Base-by-base conservation (phyloP, 202 grass and related monocot genomes). In the Zizania palustris region DNA sequence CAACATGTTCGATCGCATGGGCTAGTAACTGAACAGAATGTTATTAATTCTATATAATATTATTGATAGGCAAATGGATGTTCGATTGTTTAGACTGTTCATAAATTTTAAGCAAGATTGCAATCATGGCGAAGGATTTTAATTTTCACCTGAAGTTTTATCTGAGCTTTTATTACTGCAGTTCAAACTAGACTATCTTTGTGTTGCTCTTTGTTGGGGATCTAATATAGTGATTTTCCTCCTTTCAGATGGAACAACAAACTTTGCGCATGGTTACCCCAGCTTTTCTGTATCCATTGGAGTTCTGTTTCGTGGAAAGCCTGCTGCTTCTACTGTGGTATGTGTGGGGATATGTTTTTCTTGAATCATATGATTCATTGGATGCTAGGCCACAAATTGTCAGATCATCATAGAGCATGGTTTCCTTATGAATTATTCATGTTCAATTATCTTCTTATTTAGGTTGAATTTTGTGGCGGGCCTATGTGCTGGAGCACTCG, bases 221-320 rank as follows among this genome's bases (percentile, higher is more conserved):
- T 71, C 65, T 80, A 66, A 76, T 73, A 35, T 53, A 71, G 44
- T 49, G 1, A 46, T 11, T 87, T 85, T 66, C 57, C 64, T 3
- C 61, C 60, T 35, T 69, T 80, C 80, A 98, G 95, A 98, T 88
- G 95, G 95, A 88, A 98, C 95, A 40, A 98, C 95, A 5, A 98
- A 98, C 83, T 98, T 98, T 70, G 95, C 95, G 35, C 95, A 94
- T 83, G 95, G 95, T 84, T 98, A 98, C 82, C 95, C 95, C 40
- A 88, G 89, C 80, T 98, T 98, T 92, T 88, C 91, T 44, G 95
- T 98, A 73, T 98, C 95, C 71, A 88, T 98, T 44, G 91, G 95
- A 46, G 91, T 98, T 80, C 80, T 98, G 11, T 98, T 86, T 77
- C 91, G 83, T 36, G 95, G 95, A 60, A 98, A 94, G 53, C 95